These are phyloP conservation scores for Scalesia atractyloides DNA, from an alignment of 129 eudicot species.

Conservation along the genomic window DNA sequence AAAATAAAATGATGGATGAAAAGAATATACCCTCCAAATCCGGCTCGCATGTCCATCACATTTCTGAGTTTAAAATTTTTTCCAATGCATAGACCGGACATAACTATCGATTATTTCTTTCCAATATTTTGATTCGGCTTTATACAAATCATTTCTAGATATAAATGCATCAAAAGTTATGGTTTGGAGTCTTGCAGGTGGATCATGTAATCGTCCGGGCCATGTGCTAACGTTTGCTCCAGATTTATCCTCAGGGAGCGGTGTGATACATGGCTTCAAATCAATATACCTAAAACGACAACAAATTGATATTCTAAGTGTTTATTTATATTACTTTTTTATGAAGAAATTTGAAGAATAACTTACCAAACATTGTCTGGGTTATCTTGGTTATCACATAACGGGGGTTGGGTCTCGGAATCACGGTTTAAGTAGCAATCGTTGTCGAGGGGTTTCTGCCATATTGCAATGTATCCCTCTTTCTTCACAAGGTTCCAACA, in stretches of 20 bases:
- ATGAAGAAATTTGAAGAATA: neutral
- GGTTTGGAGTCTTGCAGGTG: slow-evolving; percentile 87
- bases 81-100: slow-evolving; percentile 72
- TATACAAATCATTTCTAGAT: slow-evolving; percentile 87
- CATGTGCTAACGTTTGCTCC: slow-evolving; percentile 74
- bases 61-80: slow-evolving; percentile 66
- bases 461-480: slow-evolving; percentile 93
- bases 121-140: slow-evolving; percentile 92
- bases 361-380: slow-evolving; percentile 89
- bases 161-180: slow-evolving; percentile 81
- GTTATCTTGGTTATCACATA: slow-evolving; percentile 77
- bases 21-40: slow-evolving; percentile 87
- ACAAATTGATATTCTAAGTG: neutral
- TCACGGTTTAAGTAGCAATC: slow-evolving; percentile 79
- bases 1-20: neutral
- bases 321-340: neutral
- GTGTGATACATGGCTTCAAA: slow-evolving; percentile 72
- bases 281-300: slow-evolving; percentile 70
- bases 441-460: slow-evolving; percentile 89
- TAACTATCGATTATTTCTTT: slow-evolving; percentile 75
- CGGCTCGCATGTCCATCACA: slow-evolving; percentile 97
- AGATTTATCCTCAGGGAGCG: slow-evolving; percentile 73
- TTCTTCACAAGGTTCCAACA: slow-evolving; percentile 96
- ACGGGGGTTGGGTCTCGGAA: slow-evolving; percentile 63
- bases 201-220: slow-evolving; percentile 81